Evolutionary conservation across 1,284 basidiomycete species (phyloP).

Genomic region (Trametes sp.): DNA sequence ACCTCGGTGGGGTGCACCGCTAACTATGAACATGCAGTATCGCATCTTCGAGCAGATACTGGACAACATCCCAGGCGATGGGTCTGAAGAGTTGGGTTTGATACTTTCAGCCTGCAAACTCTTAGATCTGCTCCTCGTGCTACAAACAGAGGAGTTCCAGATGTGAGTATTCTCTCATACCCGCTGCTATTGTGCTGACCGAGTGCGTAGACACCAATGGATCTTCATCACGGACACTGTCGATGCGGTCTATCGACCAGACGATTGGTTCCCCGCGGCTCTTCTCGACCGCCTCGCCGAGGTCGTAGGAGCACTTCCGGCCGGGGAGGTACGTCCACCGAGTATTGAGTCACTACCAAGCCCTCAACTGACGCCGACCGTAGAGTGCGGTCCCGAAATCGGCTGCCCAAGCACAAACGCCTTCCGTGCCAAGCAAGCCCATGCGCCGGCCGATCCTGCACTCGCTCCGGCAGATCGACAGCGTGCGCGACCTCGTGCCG

Average conservation of each 20-base stretch:
- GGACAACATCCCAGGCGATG: constrained; percentile 70
- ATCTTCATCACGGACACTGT: constrained; percentile 98
- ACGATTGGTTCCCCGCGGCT: constrained; percentile 84
- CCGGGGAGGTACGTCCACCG: constrained; percentile 44
- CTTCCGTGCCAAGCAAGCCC: constrained; percentile 41
- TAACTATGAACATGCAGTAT: constrained; percentile 52
- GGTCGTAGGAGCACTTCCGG: constrained; percentile 71
- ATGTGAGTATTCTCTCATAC: constrained; percentile 63
- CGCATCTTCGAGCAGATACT: constrained; percentile 79
- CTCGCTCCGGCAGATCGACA: constrained; percentile 74
- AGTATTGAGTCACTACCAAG: too few relatives aligned
- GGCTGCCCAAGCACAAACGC: constrained; percentile 31
- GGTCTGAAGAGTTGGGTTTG: constrained; percentile 83
- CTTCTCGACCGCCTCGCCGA: constrained; percentile 94
- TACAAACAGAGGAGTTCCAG: constrained; percentile 98
- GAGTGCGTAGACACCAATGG: constrained; percentile 88
- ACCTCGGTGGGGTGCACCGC: background rate
- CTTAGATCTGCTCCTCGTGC: constrained; percentile 87
- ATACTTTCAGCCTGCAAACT: constrained; percentile 93
- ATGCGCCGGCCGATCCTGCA: constrained; percentile 80
- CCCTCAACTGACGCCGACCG: background rate
- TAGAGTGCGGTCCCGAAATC: constrained; percentile 28
- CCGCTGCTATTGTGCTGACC: constrained; percentile 5
- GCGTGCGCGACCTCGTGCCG: constrained; percentile 80
- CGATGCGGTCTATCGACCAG: constrained; percentile 90